Evolutionary conservation across 73 alveolate species (phyloP), one percentile per base, ranked within the genome.

Genomic region (Paramecium sexaurelia): DNA sequence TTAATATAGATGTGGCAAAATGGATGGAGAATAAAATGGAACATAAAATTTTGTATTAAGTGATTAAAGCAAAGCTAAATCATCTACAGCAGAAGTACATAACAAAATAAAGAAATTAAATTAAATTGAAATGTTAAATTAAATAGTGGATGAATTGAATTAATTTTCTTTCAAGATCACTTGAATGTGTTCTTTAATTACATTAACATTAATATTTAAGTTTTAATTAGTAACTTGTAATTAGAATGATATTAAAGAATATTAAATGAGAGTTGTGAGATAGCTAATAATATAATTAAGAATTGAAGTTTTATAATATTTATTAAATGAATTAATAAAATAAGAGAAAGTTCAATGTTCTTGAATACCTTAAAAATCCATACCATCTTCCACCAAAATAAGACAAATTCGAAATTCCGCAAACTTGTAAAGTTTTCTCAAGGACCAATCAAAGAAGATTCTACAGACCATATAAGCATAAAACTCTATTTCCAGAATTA

Each of bases 111-210:
- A 94, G 87, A 61, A 67, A 35, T 43, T 17, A 78, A 55, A 17
- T 56, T 83, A 27, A 35, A 91, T 56, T 39, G 91, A 33, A 67
- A 91, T 55, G 84, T 91, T 1, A 20, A 4, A 75, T 20, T 91
- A n/a, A 35, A 20, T 10, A 47, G 55, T 55, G 43, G 83, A n/a
- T 17, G 7, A 11, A 68, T 82, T 1, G 75, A 85, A 43, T 10
- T 91, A 29, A 40, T 51, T 11, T 29, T 26, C 3, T 91, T 51
- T 47, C 95, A 90, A 57, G 98, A 95, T 78, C 67, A 15, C 92
- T 90, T 87, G 97, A 96, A 85, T 98, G 98, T 51, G 91, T 96
- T 36, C 92, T 96, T 35, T 9, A 91, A 47, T 93, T 96, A 19
- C 90, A 78, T 45, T n/a, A 78, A 24, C 22, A 24, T 41, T 7